Evolutionary conservation across 768 basidiomycete genomes (phyloP), one percentile per base, ranked within the genome.

Genomic region (Amanita brunnescens): DNA sequence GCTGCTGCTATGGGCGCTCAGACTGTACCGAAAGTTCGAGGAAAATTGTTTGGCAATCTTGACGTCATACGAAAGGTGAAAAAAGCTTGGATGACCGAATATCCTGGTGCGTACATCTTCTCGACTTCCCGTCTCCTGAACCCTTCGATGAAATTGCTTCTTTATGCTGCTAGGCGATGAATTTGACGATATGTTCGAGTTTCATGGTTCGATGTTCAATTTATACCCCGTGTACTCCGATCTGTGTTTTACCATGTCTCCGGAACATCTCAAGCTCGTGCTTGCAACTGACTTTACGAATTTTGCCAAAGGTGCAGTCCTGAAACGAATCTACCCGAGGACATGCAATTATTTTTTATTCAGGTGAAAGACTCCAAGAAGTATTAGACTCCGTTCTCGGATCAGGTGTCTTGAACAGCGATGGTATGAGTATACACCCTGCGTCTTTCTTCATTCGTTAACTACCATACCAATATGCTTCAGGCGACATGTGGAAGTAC

Each of bases 381-480:
- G 66, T 66, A 13, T 70, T 77, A 70, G 62, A 64, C 3, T 68
- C 72, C 1, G 69, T 84, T 9, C 63, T 85, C 13, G 85, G 85
- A 0, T 72, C 72, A 9, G 85, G 85, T 0, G 79, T 85, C 3
- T 86, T 86, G 61, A 85, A 85, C 55, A 78, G 80, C 12, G 81
- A 85, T 49, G 82, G 82, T 75, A 56, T 52, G 69, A 24, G 21
- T n/a, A n/a, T n/a, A n/a, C n/a, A n/a, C n/a, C n/a, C n/a, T n/a
- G n/a, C n/a, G 2, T 10, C 2, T n/a, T 5, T 5, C 7, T 12
- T 9, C 37, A 21, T 14, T 14, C 5, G 20, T 16, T 18, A n/a
- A 6, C 12, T 20, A 21, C 18, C 47, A 50, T 29, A 18, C 13
- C 47, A 10, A 48, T 47, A 2, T 5, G 8, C 5, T 49, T 26